Evolutionary conservation across 768 basidiomycete species (phyloP).

Genomic region (Pleurotus djamor): DNA sequence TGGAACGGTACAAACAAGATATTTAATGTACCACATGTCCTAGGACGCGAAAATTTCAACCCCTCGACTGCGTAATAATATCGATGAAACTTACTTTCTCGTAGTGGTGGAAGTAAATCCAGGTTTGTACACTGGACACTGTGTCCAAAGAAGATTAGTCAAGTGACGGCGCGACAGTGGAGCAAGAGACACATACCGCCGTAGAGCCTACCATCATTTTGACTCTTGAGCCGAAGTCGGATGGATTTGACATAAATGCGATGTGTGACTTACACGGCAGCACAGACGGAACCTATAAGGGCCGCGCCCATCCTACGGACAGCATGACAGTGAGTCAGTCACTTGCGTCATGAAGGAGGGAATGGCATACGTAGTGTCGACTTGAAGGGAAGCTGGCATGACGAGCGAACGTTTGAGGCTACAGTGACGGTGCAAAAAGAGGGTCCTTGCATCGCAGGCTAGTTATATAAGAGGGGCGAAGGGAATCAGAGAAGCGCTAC

Average conservation of each 20-base stretch:
- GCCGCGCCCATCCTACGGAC: slow-evolving; percentile 45
- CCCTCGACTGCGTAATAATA: neutral
- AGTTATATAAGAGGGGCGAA: no score
- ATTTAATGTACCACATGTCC: slow-evolving; percentile 53
- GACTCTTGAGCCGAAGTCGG: neutral
- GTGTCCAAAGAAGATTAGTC: neutral
- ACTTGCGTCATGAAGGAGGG: neutral
- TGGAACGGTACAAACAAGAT: slow-evolving; percentile 29
- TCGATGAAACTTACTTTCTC: slow-evolving; percentile 23
- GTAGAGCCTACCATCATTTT: slow-evolving; percentile 35
- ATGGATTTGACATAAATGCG: neutral
- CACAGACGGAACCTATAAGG: slow-evolving; percentile 46
- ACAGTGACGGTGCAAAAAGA: neutral
- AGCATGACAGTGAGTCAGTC: neutral
- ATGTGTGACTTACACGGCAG: slow-evolving; percentile 35
- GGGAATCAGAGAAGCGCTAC: no score
- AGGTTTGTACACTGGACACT: slow-evolving; percentile 58
- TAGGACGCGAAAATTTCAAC: slow-evolving; percentile 9
- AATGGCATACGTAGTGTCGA: slow-evolving; percentile 3
- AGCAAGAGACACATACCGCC: slow-evolving; percentile 36
- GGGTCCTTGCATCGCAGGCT: neutral
- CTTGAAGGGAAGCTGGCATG: neutral
- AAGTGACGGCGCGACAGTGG: neutral
- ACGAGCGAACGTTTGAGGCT: neutral
- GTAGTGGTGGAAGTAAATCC: slow-evolving; percentile 53